Base-by-base conservation (phyloP, 192 early-diverging fungal genomes). In the Bifiguratus adelaidae region DNA sequence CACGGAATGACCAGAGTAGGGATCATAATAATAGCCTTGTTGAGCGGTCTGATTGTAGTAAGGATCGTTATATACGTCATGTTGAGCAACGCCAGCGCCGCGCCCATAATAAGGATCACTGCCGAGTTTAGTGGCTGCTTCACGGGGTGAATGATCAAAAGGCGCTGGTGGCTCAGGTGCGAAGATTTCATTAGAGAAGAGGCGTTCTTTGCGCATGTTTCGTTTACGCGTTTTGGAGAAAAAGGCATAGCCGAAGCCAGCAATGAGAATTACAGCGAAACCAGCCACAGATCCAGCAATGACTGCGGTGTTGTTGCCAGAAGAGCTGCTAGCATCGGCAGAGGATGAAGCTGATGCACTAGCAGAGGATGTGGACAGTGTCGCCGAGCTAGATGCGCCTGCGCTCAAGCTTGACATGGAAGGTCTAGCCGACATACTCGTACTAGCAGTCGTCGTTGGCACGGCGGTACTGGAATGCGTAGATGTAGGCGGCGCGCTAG, bases 221-320 rank as follows among this genome's bases (percentile, higher is more conserved):
- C 55, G 50, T 36, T 55, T 35, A 30, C 61, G 47, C 9, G 56
- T 49, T 41, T 64, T 64, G 22, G 56, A 57, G 7, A 64, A 49
- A 44, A 64, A 64, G 19, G 61, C 61, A 33, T 64, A 64, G 16
- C 51, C 55, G 44, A 64, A 58, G 25, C 61, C 61, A 42, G 52
- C 50, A 24, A 36, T 50, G 34, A 64, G 50, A 28, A 64, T 47
- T 7, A 55, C 55, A 18, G 53, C 46, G 41, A 64, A 58, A 20
- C 41, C 61, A 58, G 55, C 56, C 1, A 58, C 52, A 33, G 61
- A 58, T 32, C 61, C 61, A 50, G 50, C 38, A 50, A 64, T 64
- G 24, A 58, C 52, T 12, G 33, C 50, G 4, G 55, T 57, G 28
- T 61, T 55, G 18, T 57, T 56, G 20, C 28, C 30, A 5, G 43